These are phyloP conservation scores for Cerioporus squamosus DNA, from an alignment of 1,284 basidiomycete species.

Conservation along the genomic window DNA sequence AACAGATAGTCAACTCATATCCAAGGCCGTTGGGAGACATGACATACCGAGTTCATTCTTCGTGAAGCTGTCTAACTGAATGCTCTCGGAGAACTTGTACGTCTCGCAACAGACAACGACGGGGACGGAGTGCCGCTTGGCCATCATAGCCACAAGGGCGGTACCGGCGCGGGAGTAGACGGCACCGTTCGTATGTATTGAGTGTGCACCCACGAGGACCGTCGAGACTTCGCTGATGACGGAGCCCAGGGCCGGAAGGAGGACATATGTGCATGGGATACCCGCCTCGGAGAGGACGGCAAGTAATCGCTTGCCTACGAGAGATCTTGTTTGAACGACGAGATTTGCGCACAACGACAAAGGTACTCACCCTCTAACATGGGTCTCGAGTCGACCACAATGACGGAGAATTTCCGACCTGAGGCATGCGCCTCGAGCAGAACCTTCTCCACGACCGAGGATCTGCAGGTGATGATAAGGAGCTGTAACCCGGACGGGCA, in stretches of 20 bases:
- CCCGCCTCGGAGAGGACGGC: conserved; percentile 71
- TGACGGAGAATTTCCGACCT: conserved; percentile 83
- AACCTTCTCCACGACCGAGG: conserved; percentile 93
- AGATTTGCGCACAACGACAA: background rate
- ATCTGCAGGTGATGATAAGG: conserved; percentile 51
- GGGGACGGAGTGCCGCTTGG: conserved; percentile 87
- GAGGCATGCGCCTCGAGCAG: conserved; percentile 79
- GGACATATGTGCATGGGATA: conserved; percentile 90
- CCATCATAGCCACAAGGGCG: conserved; percentile 96
- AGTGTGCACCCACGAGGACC: conserved; percentile 92
- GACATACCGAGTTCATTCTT: conserved; percentile 90
- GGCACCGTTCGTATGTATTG: conserved; percentile 93
- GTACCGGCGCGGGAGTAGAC: conserved; percentile 96
- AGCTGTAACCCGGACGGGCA: background rate
- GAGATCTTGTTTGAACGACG: background rate
- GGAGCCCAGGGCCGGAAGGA: conserved; percentile 88
- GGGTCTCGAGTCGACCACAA: conserved; percentile 94
- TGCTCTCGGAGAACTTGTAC: conserved; percentile 96
- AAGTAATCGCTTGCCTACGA: conserved; percentile 81
- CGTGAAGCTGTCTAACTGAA: conserved; percentile 93
- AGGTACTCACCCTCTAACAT: conserved; percentile 79
- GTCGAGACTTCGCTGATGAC: conserved; percentile 82
- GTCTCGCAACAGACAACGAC: conserved; percentile 98
- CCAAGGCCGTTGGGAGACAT: background rate
- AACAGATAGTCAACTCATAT: background rate